A percentile compares a stretch with the other conserved stretches of the same genome.
Evolutionary conservation across 2,329 filamentous ascomycete species (phyloP).

Genomic region (Pestalotiopsis sp.): DNA sequence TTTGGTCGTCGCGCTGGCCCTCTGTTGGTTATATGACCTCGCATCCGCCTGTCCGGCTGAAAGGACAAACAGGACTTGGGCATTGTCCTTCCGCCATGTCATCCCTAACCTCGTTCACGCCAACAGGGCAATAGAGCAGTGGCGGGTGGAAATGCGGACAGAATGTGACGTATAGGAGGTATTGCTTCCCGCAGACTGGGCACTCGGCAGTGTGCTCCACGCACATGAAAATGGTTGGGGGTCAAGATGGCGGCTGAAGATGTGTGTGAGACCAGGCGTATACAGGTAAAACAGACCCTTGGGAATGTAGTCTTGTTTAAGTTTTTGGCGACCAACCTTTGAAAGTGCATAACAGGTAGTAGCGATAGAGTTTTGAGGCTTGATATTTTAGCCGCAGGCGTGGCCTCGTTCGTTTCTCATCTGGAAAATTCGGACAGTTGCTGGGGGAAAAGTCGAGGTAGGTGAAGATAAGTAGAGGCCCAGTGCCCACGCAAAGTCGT

Average conservation of each 20-base stretch:
- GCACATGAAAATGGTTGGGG: constrained; percentile 53
- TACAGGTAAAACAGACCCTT: background rate
- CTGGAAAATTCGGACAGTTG: background rate
- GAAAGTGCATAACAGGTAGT: background rate
- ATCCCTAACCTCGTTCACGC: constrained; percentile 39
- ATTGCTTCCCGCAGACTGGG: constrained; percentile 62
- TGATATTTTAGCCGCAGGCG: background rate
- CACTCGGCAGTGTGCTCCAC: constrained; percentile 58
- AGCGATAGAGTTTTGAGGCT: background rate
- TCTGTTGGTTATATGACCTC: constrained; percentile 48
- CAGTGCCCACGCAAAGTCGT: background rate
- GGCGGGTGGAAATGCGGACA: constrained; percentile 55
- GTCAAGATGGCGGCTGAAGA: background rate
- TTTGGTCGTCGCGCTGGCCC: constrained; percentile 1
- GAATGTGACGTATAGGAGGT: constrained; percentile 61
- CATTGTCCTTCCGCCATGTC: constrained; percentile 57
- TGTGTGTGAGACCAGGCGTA: background rate
- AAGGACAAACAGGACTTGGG: constrained; percentile 62
- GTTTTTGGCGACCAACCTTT: background rate
- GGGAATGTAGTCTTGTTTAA: background rate
- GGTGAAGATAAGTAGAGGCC: background rate
- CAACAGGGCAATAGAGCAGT: constrained; percentile 47
- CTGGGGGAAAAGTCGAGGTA: background rate
- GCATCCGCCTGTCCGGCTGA: constrained; percentile 59
- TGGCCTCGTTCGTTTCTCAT: background rate